A percentile compares a stretch with the other conserved stretches of the same genome.
phyloP scores from a whole-genome alignment of 352 stramenopile species.

The Globisporangium polare region DNA sequence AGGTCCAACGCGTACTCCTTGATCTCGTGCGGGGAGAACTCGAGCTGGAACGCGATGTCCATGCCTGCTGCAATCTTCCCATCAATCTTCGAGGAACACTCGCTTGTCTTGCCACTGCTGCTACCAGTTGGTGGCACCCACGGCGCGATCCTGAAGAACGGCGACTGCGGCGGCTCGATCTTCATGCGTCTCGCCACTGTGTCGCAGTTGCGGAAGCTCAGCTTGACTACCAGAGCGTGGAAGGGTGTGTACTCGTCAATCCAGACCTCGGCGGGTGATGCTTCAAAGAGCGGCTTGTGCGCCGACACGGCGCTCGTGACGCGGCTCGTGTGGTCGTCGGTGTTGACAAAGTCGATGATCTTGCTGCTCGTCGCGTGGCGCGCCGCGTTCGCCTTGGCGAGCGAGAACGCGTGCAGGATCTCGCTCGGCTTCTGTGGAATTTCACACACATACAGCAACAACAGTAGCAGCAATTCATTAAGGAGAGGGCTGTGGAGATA shows the following conservation, averaged over 20 bases:
- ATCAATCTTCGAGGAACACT: slow-evolving; percentile 25
- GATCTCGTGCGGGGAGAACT: slow-evolving; percentile 90
- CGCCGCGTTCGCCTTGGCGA: slow-evolving; percentile 43
- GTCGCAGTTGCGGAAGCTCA: slow-evolving; percentile 92
- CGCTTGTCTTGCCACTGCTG: background rate
- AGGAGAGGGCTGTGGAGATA: background rate
- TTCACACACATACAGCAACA: background rate
- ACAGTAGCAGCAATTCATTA: background rate
- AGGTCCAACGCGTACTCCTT: slow-evolving; percentile 88
- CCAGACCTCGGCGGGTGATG: slow-evolving; percentile 74
- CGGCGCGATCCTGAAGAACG: slow-evolving; percentile 81
- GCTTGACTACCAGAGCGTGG: slow-evolving; percentile 65
- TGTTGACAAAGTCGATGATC: slow-evolving; percentile 68
- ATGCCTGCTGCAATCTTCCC: slow-evolving; percentile 92
- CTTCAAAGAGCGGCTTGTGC: slow-evolving; percentile 86
- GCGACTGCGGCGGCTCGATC: slow-evolving; percentile 80
- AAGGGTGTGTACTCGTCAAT: slow-evolving; percentile 94
- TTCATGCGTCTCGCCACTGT: slow-evolving; percentile 87
- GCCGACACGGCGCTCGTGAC: slow-evolving; percentile 70
- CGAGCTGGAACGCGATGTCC: slow-evolving; percentile 89
- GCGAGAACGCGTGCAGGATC: slow-evolving; percentile 52
- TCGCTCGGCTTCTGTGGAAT: slow-evolving; percentile 58
- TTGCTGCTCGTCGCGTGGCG: slow-evolving; percentile 26
- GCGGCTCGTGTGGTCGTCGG: slow-evolving; percentile 64
- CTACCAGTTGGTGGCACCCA: slow-evolving; percentile 15